Evolutionary conservation across 306 rosid species (phyloP).

Genomic region (Quillaja saponaria): DNA sequence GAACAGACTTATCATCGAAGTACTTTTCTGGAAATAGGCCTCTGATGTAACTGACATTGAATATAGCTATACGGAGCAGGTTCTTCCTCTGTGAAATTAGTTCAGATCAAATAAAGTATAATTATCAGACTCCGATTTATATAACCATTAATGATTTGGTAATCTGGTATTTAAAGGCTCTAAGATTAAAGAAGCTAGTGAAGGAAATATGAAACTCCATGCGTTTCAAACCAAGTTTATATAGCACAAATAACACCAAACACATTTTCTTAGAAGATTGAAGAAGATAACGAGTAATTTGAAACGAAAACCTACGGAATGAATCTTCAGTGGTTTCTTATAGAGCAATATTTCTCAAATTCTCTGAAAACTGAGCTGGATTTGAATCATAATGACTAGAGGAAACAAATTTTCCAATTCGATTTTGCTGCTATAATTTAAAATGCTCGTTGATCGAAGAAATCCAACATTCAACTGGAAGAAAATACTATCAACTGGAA

Average conservation of each 20-base stretch:
- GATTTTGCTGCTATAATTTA: slow-evolving; percentile 6
- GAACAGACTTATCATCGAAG: slow-evolving; percentile 88
- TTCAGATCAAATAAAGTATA: slow-evolving; percentile 19
- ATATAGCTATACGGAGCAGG: slow-evolving; percentile 92
- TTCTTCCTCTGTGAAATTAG: slow-evolving; percentile 70
- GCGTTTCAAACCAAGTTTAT: slow-evolving; percentile 4
- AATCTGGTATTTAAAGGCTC: background rate
- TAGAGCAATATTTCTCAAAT: slow-evolving; percentile 7
- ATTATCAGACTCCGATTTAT: slow-evolving; percentile 22
- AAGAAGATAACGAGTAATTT: slow-evolving; percentile 1
- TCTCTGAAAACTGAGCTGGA: no score
- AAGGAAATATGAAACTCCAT: background rate
- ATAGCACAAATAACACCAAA: background rate
- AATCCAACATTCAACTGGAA: slow-evolving; percentile 1
- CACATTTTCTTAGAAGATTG: background rate
- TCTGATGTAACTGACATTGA: slow-evolving; percentile 92
- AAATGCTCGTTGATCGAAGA: slow-evolving; percentile 6
- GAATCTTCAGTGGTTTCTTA: background rate
- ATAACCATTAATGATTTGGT: background rate
- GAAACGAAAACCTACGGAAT: slow-evolving; percentile 1
- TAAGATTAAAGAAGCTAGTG: slow-evolving; percentile 7
- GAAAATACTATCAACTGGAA: slow-evolving; percentile 16
- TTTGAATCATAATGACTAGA: no score
- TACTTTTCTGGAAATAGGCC: slow-evolving; percentile 96
- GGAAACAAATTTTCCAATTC: background rate